phyloP scores from a whole-genome alignment of 805 yeast genomes.

The Suhomyces kilbournensis region DNA sequence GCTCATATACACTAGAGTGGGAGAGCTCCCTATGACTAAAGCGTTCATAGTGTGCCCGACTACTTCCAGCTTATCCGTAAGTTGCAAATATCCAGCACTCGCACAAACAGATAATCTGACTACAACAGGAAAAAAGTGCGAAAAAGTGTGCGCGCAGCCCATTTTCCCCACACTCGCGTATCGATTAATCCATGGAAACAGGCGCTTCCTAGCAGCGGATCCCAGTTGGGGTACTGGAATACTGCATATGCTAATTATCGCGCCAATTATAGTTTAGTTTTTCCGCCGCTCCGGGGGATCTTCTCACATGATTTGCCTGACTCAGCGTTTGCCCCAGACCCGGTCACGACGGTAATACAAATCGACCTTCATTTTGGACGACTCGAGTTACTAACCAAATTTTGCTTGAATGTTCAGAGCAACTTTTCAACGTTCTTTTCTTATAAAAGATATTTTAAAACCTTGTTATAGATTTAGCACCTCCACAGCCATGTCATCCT shows the following conservation, averaged over 20 bases:
- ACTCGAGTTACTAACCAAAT: not conserved
- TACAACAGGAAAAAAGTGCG: not conserved
- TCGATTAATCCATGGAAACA: not conserved
- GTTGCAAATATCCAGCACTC: not conserved
- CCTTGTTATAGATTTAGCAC: not conserved
- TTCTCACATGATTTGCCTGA: not conserved
- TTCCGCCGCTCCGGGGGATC: too few species aligned
- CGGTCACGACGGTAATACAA: not conserved
- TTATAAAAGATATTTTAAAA: not conserved
- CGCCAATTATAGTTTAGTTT: not conserved
- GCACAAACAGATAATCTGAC: not conserved
- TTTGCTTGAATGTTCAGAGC: not conserved
- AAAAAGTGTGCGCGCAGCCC: not conserved
- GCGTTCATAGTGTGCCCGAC: not conserved
- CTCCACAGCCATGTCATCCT: constrained; percentile 26
- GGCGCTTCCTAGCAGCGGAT: not conserved
- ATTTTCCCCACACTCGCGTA: not conserved
- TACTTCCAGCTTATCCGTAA: not conserved
- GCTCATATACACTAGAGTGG: constrained; percentile 12
- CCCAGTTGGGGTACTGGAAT: not conserved
- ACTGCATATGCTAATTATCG: not conserved
- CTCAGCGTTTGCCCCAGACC: not conserved
- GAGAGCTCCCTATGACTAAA: constrained; percentile 17
- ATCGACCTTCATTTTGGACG: not conserved
- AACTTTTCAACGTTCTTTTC: not conserved